Conservation (phyloP, 176 grass and related monocot species). For the Bromus sterilis region DNA sequence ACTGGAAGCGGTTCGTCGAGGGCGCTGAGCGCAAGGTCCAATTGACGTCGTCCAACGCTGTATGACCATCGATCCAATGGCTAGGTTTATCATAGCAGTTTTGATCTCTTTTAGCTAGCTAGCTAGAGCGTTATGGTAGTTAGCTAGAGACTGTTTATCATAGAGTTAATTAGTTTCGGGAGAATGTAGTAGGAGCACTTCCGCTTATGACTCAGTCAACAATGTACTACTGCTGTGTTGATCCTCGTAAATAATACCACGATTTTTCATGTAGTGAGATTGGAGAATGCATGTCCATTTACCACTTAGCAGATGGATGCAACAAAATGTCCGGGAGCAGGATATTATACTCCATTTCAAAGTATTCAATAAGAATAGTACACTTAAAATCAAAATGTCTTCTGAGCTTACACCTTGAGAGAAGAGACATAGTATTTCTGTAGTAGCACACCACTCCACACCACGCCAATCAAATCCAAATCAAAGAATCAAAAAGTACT, state of each 20-base stretch:
- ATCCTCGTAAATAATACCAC: not conserved
- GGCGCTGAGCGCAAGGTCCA: not conserved
- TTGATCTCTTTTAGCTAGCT: not conserved
- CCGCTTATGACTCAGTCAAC: not conserved
- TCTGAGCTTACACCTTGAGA: no score
- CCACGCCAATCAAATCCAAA: no score
- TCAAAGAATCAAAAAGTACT: no score
- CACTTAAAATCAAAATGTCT: no score
- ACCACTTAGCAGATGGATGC: not conserved
- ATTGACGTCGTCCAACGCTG: not conserved
- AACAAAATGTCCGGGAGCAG: not conserved
- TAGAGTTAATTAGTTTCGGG: not conserved
- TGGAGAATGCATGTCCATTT: not conserved
- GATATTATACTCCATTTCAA: not conserved
- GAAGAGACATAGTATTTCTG: no score
- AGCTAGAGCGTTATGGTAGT: not conserved
- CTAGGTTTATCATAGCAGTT: not conserved
- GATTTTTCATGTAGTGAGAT: not conserved
- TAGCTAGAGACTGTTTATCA: not conserved
- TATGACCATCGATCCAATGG: not conserved
- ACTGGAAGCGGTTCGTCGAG: slow-evolving; percentile 28
- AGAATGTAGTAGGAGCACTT: no score
- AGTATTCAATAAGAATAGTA: not conserved
- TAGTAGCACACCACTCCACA: no score
- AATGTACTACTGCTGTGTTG: not conserved